Conservation (phyloP, 2,329 filamentous ascomycete genomes). For the Volutella citrinella region DNA sequence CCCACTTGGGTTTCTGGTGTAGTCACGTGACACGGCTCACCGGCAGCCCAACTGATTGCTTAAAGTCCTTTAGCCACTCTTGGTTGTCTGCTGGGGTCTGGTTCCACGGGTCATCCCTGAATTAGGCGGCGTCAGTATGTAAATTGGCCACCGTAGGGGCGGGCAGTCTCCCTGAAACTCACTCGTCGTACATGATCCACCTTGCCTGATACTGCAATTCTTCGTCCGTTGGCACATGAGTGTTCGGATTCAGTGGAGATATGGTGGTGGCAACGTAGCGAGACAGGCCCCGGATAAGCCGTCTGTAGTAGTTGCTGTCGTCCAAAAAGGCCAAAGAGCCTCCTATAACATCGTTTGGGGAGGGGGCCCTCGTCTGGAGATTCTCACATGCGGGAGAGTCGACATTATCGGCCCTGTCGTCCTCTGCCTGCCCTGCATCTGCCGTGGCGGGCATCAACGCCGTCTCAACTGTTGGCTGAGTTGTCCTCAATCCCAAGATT, state of each 20-base stretch:
- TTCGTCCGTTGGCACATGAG: slow-evolving; percentile 56
- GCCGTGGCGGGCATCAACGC: too few species aligned
- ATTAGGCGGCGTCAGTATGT: slow-evolving; percentile 18
- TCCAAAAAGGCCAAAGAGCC: slow-evolving; percentile 51
- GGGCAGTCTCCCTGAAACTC: slow-evolving; percentile 24
- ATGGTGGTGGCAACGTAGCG: slow-evolving; percentile 52
- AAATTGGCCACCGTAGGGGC: background rate
- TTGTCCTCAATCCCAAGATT: too few species aligned
- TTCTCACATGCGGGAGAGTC: too few species aligned
- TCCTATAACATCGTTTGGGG: slow-evolving; percentile 53
- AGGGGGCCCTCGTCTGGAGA: too few species aligned
- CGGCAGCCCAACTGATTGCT: slow-evolving; percentile 53
- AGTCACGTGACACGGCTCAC: slow-evolving; percentile 50
- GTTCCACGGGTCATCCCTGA: slow-evolving; percentile 61
- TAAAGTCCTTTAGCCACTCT: slow-evolving; percentile 63
- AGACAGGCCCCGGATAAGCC: slow-evolving; percentile 50
- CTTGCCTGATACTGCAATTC: slow-evolving; percentile 63
- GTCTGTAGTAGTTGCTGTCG: slow-evolving; percentile 58
- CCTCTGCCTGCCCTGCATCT: too few species aligned
- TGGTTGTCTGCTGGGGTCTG: slow-evolving; percentile 61
- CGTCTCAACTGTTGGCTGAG: too few species aligned
- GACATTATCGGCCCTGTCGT: too few species aligned
- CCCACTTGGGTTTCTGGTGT: slow-evolving; percentile 41
- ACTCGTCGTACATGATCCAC: slow-evolving; percentile 64
- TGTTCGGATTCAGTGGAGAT: slow-evolving; percentile 59